Percentiles rank a stretch among this genome's conserved stretches.
Conservation (phyloP, 192 early-diverging fungal genomes). For the Gamsiella multidivaricata region DNA sequence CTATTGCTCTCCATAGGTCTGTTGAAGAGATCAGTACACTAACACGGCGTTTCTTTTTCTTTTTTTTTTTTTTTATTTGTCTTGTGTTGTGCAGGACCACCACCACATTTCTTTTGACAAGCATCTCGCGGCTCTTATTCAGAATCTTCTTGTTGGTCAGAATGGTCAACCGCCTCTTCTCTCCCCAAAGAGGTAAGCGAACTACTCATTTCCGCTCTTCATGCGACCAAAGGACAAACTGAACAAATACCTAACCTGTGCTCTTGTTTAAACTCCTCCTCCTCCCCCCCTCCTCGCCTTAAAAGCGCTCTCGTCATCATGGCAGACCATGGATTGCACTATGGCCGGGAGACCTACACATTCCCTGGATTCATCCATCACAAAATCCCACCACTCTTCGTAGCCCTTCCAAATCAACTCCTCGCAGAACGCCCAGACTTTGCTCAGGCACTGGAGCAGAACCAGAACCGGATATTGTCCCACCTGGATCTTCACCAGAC, state of each 20-base stretch:
- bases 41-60: background rate
- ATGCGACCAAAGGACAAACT: background rate
- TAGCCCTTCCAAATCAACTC: conserved; percentile 36
- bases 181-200: conserved; percentile 28
- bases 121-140: conserved; percentile 10
- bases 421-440: conserved; percentile 20
- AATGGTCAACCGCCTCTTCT: conserved; percentile 37
- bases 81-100: conserved; percentile 19
- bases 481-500: conserved; percentile 52
- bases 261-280: background rate
- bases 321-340: conserved; percentile 55
- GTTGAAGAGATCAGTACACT: background rate
- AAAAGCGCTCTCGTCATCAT: conserved; percentile 44
- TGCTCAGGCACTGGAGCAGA: conserved; percentile 17
- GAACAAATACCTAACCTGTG: background rate
- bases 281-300: background rate
- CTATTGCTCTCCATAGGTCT: background rate
- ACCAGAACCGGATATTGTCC: conserved; percentile 34
- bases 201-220: background rate
- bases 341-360: conserved; percentile 50
- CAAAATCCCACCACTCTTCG: conserved; percentile 48
- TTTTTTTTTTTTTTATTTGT: background rate
- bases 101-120: conserved; percentile 49
- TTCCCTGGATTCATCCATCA: conserved; percentile 52
- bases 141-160: conserved; percentile 28